These are phyloP conservation scores for Mucor mucedo DNA, from an alignment of 371 early-diverging fungal species.

Conservation along the genomic window DNA sequence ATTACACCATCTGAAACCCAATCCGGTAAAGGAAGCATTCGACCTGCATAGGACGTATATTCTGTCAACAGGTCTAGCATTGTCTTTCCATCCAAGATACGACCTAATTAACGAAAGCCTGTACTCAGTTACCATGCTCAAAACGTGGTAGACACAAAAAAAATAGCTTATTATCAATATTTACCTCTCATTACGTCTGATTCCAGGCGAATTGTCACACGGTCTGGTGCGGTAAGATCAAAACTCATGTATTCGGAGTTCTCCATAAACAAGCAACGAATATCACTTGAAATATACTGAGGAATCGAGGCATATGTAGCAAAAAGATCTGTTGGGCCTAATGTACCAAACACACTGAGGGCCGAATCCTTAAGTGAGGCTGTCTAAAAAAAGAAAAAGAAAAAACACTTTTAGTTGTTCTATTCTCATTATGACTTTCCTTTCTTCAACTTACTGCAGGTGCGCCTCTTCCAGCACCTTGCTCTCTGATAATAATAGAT, in stretches of 20 bases:
- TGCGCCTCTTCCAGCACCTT: slow-evolving; percentile 44
- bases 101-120: slow-evolving; percentile 23
- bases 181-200: slow-evolving; percentile 31
- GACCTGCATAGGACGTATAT: slow-evolving; percentile 52
- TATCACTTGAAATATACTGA: slow-evolving; percentile 53
- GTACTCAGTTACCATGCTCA: slow-evolving; percentile 2
- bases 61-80: slow-evolving; percentile 54
- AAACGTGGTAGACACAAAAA: neutral
- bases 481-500: slow-evolving; percentile 29
- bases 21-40: slow-evolving; percentile 54
- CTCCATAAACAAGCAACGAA: slow-evolving; percentile 51
- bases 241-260: slow-evolving; percentile 58
- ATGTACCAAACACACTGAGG: slow-evolving; percentile 37
- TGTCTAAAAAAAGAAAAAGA: slow-evolving; percentile 12
- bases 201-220: slow-evolving; percentile 46
- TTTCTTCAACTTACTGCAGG: slow-evolving; percentile 32
- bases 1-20: slow-evolving; percentile 54
- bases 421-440: neutral
- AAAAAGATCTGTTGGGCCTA: slow-evolving; percentile 31
- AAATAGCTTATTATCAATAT: neutral
- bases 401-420: neutral
- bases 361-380: slow-evolving; percentile 38
- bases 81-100: slow-evolving; percentile 47
- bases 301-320: slow-evolving; percentile 56
- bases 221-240: slow-evolving; percentile 48